A percentile compares a stretch with the other conserved stretches of the same genome.
phyloP scores from a whole-genome alignment of 257 asterid genomes.

The Solanum microdontum region DNA sequence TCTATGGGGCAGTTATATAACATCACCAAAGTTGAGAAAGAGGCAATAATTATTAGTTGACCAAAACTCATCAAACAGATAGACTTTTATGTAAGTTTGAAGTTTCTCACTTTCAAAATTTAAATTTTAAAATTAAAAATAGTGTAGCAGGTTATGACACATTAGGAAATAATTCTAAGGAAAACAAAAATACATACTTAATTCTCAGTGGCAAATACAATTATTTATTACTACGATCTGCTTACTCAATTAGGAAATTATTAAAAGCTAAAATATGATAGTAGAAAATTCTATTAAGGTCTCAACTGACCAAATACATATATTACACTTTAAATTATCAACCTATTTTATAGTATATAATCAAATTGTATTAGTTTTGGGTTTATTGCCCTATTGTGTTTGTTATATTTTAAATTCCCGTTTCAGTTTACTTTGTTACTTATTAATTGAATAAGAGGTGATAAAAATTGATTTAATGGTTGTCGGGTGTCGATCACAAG shows the following conservation, averaged over 20 bases:
- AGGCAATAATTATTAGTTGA: neutral
- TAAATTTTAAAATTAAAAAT: neutral
- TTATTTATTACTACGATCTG: neutral
- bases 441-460: neutral
- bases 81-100: neutral
- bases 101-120: neutral
- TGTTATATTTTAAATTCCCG: too few relatives aligned
- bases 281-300: neutral
- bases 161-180: neutral
- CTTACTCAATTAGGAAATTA: neutral
- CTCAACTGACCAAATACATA: neutral
- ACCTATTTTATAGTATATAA: neutral
- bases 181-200: neutral
- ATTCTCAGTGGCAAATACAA: neutral
- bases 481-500: neutral
- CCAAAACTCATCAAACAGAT: neutral
- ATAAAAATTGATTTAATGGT: neutral
- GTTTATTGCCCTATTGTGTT: too few relatives aligned
- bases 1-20: too few relatives aligned
- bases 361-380: too few relatives aligned
- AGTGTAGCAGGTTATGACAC: neutral
- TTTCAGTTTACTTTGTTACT: neutral
- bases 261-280: neutral
- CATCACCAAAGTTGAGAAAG: neutral
- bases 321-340: neutral